These are phyloP conservation scores for Boechera retrofracta DNA, from an alignment of 345 rosid genomes.

Conservation along the genomic window DNA sequence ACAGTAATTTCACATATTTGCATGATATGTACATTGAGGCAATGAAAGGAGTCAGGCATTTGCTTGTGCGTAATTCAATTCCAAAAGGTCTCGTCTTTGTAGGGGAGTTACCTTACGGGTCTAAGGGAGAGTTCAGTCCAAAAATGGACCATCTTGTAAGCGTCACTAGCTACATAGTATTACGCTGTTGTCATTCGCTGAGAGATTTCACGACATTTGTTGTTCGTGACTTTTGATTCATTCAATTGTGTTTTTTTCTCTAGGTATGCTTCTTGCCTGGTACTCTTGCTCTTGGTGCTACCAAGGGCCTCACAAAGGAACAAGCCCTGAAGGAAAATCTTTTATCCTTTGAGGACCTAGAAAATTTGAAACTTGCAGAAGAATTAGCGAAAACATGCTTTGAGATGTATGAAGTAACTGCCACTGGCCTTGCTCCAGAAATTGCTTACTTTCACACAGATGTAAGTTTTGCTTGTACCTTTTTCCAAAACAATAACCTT, in stretches of 20 bases:
- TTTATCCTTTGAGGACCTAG: constrained; percentile 84
- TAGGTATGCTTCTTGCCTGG: constrained; percentile 98
- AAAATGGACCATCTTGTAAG: constrained; percentile 99
- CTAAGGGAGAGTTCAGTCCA: constrained; percentile 83
- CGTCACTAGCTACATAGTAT: constrained; percentile 22
- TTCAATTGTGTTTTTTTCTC: not conserved
- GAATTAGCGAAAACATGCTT: constrained; percentile 88
- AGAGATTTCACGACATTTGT: not conserved
- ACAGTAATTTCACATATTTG: constrained; percentile 64
- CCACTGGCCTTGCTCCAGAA: constrained; percentile 98
- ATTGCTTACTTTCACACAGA: constrained; percentile 92
- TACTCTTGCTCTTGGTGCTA: constrained; percentile 95
- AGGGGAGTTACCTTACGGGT: constrained; percentile 91
- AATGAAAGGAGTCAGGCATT: constrained; percentile 90
- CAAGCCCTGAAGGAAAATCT: constrained; percentile 78
- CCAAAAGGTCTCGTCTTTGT: constrained; percentile 89
- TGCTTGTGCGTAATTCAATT: constrained; percentile 79
- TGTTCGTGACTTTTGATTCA: constrained; percentile 16
- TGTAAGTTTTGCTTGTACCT: constrained; percentile 50
- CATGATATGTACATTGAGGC: constrained; percentile 92
- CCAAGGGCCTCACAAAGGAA: constrained; percentile 84
- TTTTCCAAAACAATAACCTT: not conserved
- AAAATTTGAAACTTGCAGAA: constrained; percentile 95
- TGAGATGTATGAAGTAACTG: constrained; percentile 93
- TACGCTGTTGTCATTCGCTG: not conserved